Conservation (phyloP, 1,284 basidiomycete species). For the Naganishia albida region DNA sequence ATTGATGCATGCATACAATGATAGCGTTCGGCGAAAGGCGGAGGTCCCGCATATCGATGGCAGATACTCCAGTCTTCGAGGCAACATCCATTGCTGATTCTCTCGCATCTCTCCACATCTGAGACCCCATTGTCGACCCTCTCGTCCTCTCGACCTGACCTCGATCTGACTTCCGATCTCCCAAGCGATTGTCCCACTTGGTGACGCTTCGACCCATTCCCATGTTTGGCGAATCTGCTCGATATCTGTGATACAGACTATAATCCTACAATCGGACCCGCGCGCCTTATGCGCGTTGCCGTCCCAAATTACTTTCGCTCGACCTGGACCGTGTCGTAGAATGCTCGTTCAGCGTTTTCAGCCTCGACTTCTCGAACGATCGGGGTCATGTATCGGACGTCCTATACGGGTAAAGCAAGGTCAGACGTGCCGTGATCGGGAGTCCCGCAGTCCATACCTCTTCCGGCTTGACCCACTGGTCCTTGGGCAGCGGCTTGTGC, state of each 20-base stretch:
- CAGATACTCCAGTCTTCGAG: not conserved
- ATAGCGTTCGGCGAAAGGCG: too few relatives aligned
- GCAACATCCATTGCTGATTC: too few relatives aligned
- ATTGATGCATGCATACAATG: too few relatives aligned
- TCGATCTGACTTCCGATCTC: too few relatives aligned
- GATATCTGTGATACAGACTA: slow-evolving; percentile 27
- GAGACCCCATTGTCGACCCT: too few relatives aligned
- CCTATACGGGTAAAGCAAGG: slow-evolving; percentile 59
- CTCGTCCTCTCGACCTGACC: not conserved
- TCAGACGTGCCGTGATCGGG: not conserved
- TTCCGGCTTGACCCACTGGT: slow-evolving; percentile 74
- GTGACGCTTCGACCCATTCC: not conserved
- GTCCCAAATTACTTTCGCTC: slow-evolving; percentile 42
- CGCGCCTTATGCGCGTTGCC: not conserved
- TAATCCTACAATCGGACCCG: slow-evolving; percentile 22
- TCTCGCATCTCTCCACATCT: too few relatives aligned
- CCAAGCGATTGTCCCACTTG: too few relatives aligned
- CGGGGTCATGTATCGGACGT: slow-evolving; percentile 84
- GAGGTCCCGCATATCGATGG: not conserved
- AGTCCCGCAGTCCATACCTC: slow-evolving; percentile 63
- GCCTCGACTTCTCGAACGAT: slow-evolving; percentile 72
- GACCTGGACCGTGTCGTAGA: slow-evolving; percentile 74
- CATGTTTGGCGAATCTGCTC: slow-evolving; percentile 2
- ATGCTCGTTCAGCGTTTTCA: slow-evolving; percentile 76
- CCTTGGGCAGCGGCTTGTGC: slow-evolving; percentile 81